Conservation (phyloP, 768 basidiomycete genomes). For the Terana coerulea region DNA sequence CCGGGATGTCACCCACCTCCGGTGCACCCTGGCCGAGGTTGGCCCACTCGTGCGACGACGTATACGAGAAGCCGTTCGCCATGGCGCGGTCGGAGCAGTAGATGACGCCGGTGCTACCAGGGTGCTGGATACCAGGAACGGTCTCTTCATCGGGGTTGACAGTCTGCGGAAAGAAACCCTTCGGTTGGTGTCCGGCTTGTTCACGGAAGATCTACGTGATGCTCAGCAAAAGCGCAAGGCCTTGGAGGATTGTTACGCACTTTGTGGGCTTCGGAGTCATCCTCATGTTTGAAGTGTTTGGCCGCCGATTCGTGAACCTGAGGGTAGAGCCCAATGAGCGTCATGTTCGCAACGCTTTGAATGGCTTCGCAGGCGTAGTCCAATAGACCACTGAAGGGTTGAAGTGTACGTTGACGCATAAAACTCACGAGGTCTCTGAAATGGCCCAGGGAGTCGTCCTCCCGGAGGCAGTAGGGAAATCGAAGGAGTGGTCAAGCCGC, state of each 20-base stretch:
- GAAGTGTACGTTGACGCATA: not conserved
- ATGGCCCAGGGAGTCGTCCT: slow-evolving; percentile 12
- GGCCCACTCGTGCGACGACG: slow-evolving; percentile 76
- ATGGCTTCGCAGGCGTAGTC: slow-evolving; percentile 3
- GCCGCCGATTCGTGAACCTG: slow-evolving; percentile 71
- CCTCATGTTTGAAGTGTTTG: slow-evolving; percentile 67
- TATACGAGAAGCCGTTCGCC: slow-evolving; percentile 88
- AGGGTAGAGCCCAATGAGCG: slow-evolving; percentile 6
- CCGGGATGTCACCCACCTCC: slow-evolving; percentile 81
- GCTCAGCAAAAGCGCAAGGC: not conserved
- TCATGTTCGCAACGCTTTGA: not conserved
- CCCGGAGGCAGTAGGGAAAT: slow-evolving; percentile 5
- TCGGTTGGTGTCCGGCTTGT: slow-evolving; percentile 64
- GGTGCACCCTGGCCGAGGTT: slow-evolving; percentile 93
- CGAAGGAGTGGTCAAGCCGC: not conserved
- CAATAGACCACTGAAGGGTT: slow-evolving; percentile 1
- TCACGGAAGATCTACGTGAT: slow-evolving; percentile 66
- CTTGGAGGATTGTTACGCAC: slow-evolving; percentile 32
- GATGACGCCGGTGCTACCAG: slow-evolving; percentile 61
- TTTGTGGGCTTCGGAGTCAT: slow-evolving; percentile 86
- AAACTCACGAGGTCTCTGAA: slow-evolving; percentile 13
- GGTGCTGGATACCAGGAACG: slow-evolving; percentile 83
- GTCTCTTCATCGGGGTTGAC: slow-evolving; percentile 85
- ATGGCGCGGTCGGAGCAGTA: slow-evolving; percentile 95
- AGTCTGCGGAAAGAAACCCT: slow-evolving; percentile 62